These are phyloP conservation scores for Endocladia muricata DNA, from an alignment of 31 red algal species.

Conservation along the genomic window DNA sequence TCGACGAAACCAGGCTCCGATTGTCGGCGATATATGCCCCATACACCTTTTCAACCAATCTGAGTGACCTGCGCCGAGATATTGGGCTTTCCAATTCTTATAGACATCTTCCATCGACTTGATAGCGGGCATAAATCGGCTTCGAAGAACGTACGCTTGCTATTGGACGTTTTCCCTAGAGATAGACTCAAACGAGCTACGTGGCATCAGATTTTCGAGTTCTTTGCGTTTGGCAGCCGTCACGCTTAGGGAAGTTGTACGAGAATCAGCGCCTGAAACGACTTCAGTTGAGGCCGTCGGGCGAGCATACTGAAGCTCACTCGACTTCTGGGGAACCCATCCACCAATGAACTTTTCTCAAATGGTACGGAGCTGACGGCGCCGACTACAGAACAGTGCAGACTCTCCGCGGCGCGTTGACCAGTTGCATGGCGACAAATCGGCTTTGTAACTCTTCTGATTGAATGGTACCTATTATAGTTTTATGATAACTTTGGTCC, in stretches of 20 bases:
- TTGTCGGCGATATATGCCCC: neutral
- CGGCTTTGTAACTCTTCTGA: too few species aligned
- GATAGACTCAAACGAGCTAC: conserved; percentile 11
- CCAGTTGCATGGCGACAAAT: too few species aligned
- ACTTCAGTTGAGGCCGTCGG: too few species aligned
- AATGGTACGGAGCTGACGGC: neutral
- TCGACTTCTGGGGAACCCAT: too few species aligned
- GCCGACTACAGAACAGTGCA: neutral
- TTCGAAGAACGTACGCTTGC: neutral
- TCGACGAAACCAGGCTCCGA: neutral
- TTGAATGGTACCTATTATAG: too few species aligned
- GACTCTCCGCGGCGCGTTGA: neutral
- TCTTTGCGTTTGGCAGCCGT: conserved; percentile 2
- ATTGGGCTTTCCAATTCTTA: neutral
- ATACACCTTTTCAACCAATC: neutral
- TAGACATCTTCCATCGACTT: conserved; percentile 1
- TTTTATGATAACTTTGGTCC: too few species aligned
- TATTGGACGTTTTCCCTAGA: neutral
- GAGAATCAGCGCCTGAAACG: neutral
- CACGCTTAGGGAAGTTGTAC: conserved; percentile 1
- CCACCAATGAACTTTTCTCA: too few species aligned
- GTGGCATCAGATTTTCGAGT: conserved; percentile 1
- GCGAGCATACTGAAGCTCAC: too few species aligned
- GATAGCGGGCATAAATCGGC: conserved; percentile 8
- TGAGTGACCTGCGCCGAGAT: neutral